Evolutionary conservation across 2,329 filamentous ascomycete species (phyloP).

Genomic region (Bipolaris sorokiniana): DNA sequence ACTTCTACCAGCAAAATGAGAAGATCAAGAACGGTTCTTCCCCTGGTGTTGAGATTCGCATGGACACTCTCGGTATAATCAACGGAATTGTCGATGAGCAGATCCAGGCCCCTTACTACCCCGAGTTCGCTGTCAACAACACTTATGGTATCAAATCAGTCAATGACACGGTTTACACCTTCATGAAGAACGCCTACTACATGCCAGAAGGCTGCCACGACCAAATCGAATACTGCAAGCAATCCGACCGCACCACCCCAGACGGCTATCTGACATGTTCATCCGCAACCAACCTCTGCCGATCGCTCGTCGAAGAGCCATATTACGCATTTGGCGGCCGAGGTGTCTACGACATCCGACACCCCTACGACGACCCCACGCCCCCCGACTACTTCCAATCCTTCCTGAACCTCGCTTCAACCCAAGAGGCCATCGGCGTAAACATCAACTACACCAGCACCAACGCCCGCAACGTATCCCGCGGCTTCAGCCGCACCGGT

Average conservation of each 20-base stretch:
- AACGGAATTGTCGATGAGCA: constrained; percentile 62
- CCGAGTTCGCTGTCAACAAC: constrained; percentile 61
- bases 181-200: constrained; percentile 54
- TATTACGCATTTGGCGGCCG: constrained; percentile 51
- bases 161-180: constrained; percentile 55
- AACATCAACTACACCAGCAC: constrained; percentile 62
- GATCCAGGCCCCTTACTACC: constrained; percentile 55
- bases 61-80: constrained; percentile 62
- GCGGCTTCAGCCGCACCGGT: constrained; percentile 54
- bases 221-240: constrained; percentile 55
- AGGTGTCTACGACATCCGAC: constrained; percentile 63
- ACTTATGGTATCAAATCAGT: constrained; percentile 60
- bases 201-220: constrained; percentile 60
- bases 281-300: constrained; percentile 51
- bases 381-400: constrained; percentile 58
- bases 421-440: constrained; percentile 57
- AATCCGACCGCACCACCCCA: constrained; percentile 31
- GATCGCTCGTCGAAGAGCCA: constrained; percentile 52
- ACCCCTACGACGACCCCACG: constrained; percentile 59
- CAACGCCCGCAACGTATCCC: constrained; percentile 47
- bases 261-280: constrained; percentile 45
- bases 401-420: constrained; percentile 60
- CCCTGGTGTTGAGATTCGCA: constrained; percentile 58
- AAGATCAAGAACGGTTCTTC: constrained; percentile 57
- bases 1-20: constrained; percentile 63